Conservation (phyloP, 257 asterid genomes). For the Nicotiana attenuata region DNA sequence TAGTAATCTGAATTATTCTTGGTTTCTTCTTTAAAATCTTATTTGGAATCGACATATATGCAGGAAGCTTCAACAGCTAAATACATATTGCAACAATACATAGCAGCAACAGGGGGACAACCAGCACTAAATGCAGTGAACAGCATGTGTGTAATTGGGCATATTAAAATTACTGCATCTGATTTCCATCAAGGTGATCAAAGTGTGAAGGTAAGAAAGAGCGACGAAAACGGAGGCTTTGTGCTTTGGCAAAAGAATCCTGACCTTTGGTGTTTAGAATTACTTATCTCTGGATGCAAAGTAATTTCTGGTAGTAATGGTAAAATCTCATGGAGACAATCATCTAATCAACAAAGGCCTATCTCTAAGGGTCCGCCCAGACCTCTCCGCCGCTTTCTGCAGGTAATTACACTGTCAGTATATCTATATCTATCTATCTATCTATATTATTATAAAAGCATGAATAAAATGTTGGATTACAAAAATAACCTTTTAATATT, state of each 20-base stretch:
- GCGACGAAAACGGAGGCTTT: slow-evolving; percentile 75
- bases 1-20: neutral
- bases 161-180: slow-evolving; percentile 64
- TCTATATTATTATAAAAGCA: no score
- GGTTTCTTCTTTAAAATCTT: neutral
- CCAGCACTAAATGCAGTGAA: slow-evolving; percentile 56
- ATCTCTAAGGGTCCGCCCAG: slow-evolving; percentile 69
- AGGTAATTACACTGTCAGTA: slow-evolving; percentile 28
- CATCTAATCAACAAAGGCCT: slow-evolving; percentile 84
- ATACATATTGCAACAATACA: slow-evolving; percentile 75
- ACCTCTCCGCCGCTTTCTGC: slow-evolving; percentile 69
- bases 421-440: no score
- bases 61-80: slow-evolving; percentile 97
- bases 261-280: slow-evolving; percentile 69
- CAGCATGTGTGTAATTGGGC: slow-evolving; percentile 85
- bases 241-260: slow-evolving; percentile 95
- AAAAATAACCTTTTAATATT: no score
- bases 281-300: slow-evolving; percentile 74
- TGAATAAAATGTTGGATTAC: no score
- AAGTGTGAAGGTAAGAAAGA: slow-evolving; percentile 54
- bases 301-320: slow-evolving; percentile 93
- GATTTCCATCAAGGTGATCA: slow-evolving; percentile 88
- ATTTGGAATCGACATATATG: neutral
- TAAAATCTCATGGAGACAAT: slow-evolving; percentile 66
- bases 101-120: slow-evolving; percentile 90